Evolutionary conservation across 2,329 filamentous ascomycete species (phyloP), one percentile per base, ranked within the genome.

Genomic region (Calonectria ilicicola): DNA sequence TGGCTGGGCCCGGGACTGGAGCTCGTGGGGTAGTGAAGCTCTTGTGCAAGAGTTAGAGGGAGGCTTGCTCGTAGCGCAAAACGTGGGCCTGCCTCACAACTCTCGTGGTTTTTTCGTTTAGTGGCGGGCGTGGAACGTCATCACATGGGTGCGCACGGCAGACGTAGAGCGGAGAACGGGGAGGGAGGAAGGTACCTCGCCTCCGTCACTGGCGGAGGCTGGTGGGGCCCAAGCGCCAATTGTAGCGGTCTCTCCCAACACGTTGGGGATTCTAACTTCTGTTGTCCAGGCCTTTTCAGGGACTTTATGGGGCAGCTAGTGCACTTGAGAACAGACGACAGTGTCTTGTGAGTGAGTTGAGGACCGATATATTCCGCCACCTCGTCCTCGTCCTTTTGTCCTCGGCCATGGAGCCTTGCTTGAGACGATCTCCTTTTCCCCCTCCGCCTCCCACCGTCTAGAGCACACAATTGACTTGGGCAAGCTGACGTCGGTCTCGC

Each of bases 291-390:
- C 44, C 42, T 60, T 65, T 70, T 44, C 60, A n/a, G 65, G 67
- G 72, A 73, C 76, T 64, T 62, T 60, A 70, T 44, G 40, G 44
- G 66, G 51, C 58, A 38, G 58, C 32, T 66, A 32, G 63, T 51
- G 58, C 58, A 29, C 5, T 49, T 58, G 47, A 47, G 56, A 46
- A 26, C 58, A 19, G 58, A 32, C 23, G 35, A 32, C 58, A 63
- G 26, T 12, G 63, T 53, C 63, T 49, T 47, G 29, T 65, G 46
- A 40, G 19, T 12, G 35, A 40, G 49, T 15, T 29, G 27, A 71
- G 72, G 75, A 77, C 78, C 78, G 78, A 80, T 66, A 76, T 79
- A 79, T 80, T 73, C 77, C 78, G 78, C 73, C 47, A 12, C 49
- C 27, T 32, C 65, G 7, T 67, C 12, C 46, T 47, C 15, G 58